These are phyloP conservation scores for Neurospora sp. DNA, from an alignment of 495 filamentous ascomycete genomes.

Conservation along the genomic window DNA sequence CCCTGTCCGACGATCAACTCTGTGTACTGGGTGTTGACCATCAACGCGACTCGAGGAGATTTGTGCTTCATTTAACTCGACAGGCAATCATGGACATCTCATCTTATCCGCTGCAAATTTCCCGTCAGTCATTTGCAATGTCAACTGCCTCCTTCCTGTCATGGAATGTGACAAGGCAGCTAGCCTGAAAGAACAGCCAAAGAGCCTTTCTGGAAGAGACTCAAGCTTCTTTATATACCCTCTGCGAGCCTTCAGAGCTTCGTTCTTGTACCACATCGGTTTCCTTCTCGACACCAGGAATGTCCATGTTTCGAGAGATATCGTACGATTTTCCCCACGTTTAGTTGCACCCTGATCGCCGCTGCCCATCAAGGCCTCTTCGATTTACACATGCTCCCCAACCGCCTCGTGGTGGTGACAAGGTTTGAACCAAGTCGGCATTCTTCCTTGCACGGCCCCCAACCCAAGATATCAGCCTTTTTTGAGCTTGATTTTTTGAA, in stretches of 20 bases:
- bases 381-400: background rate
- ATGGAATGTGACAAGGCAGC: background rate
- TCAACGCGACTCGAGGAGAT: background rate
- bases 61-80: background rate
- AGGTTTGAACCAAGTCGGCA: background rate
- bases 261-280: background rate
- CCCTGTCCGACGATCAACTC: background rate
- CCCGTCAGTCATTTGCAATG: background rate
- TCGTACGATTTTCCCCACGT: conserved; percentile 21
- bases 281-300: background rate
- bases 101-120: background rate
- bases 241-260: background rate
- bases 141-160: background rate
- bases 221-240: background rate
- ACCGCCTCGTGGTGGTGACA: background rate
- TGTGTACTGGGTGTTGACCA: background rate
- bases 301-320: background rate
- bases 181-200: background rate
- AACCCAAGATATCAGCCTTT: background rate
- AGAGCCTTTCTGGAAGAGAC: background rate
- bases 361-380: background rate
- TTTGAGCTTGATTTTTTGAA: background rate
- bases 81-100: background rate
- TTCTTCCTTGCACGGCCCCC: background rate
- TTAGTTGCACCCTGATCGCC: conserved; percentile 19